Conservation (phyloP, 1,284 basidiomycete species). For the Malassezia dermatis region DNA sequence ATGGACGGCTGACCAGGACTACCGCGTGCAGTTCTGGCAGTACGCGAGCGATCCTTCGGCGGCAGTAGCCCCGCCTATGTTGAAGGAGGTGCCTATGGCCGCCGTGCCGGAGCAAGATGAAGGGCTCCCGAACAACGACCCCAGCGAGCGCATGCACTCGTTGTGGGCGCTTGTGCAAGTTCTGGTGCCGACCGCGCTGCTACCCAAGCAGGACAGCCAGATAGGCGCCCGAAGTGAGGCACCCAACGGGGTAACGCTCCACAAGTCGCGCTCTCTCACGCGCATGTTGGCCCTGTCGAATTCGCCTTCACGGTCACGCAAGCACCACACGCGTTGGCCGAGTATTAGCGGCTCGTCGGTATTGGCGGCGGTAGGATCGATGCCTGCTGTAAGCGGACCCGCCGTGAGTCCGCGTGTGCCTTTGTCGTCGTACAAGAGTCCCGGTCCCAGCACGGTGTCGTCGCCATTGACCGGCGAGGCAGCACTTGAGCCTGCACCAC, state of each 20-base stretch:
- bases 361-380: not conserved
- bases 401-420: not conserved
- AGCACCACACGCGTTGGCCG: not conserved
- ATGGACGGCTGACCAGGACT: slow-evolving; percentile 5
- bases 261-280: slow-evolving; percentile 9
- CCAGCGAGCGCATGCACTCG: slow-evolving; percentile 1
- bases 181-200: not conserved
- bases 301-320: slow-evolving; percentile 1
- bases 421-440: not conserved
- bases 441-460: not conserved
- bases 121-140: not conserved
- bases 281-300: slow-evolving; percentile 1
- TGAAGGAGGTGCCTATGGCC: not conserved
- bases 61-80: not conserved
- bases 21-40: not conserved
- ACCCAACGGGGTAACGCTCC: not conserved
- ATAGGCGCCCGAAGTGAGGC: not conserved
- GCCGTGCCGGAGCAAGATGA: slow-evolving; percentile 1
- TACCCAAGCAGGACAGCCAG: not conserved
- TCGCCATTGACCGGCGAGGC: not conserved
- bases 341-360: not conserved
- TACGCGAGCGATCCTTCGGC: not conserved
- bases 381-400: not conserved
- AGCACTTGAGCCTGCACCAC: not conserved
- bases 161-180: slow-evolving; percentile 6